Conservation (phyloP, 129 eudicot genomes). For the Flaveria ramosissima region DNA sequence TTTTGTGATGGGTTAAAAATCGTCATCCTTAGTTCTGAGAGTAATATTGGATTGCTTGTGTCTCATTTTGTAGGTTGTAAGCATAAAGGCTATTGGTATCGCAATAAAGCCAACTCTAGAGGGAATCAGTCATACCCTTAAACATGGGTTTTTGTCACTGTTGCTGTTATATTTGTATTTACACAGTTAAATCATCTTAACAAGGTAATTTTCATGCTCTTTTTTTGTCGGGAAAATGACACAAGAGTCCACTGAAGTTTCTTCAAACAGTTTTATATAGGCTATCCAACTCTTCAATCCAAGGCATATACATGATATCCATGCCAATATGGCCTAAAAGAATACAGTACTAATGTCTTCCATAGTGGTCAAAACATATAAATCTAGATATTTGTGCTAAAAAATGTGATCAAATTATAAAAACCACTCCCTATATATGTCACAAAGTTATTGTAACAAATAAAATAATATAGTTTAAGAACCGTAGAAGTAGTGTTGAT, state of each 20-base stretch:
- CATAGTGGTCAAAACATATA: no score
- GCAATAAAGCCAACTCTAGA: slow-evolving; percentile 84
- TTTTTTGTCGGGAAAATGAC: neutral
- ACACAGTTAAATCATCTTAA: slow-evolving; percentile 86
- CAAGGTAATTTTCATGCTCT: slow-evolving; percentile 48
- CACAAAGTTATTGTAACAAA: no score
- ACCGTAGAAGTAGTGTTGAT: no score
- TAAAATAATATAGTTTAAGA: no score
- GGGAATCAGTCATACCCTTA: slow-evolving; percentile 60
- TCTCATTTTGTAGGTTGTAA: slow-evolving; percentile 62
- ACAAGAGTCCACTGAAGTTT: neutral
- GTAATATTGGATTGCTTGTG: no score
- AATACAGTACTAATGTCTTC: neutral
- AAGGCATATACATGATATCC: no score
- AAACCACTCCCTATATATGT: no score
- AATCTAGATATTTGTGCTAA: no score
- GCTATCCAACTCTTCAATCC: neutral
- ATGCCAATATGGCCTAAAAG: no score
- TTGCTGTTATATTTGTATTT: slow-evolving; percentile 67
- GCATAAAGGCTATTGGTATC: slow-evolving; percentile 86
- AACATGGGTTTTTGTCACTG: slow-evolving; percentile 75
- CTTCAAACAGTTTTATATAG: neutral
- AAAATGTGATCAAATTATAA: no score
- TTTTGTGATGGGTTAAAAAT: no score
- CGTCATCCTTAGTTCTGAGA: no score